Evolutionary conservation across 2,329 filamentous ascomycete species (phyloP), one percentile per base, ranked within the genome.

Genomic region (Calonectria multiphialidica): DNA sequence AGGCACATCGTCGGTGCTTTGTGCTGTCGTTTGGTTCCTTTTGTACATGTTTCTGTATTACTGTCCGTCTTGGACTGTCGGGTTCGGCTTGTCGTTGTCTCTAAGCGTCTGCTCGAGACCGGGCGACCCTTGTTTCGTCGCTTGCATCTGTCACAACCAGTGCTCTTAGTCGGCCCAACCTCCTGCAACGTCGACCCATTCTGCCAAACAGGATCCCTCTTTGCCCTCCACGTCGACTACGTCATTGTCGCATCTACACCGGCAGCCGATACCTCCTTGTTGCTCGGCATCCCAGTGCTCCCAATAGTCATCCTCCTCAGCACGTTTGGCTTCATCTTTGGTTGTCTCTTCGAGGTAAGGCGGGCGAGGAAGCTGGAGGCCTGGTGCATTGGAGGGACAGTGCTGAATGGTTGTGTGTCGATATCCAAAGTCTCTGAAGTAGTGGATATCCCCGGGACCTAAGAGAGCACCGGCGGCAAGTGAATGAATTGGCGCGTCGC

Each of bases 371-470:
- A 98, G 89, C 84, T 99, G 97, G 59, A 94, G 92, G 15, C 93
- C 92, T 0, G 96, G 97, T 3, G 97, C 97, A 81, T 99, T 99
- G 67, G 96, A 95, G 1, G 97, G 97, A 81, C 97, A 99, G 84
- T 99, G 97, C 85, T 98, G 96, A 81, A 99, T 99, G 4, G 97
- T 99, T 8, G 97, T 99, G 85, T 99, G 97, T 81, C 97, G 92
- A 86, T 99, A 99, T 68, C 97, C 97, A 85, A 98, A 96, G 83
- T 99, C 97, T 79, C 97, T 95, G 92, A 99, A 99, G 87, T 99
- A 99, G 85, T 99, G 97, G 72, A 99, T 95, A 81, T 99, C 95
- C 67, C 89, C 88, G 57, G 94, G 92, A 2, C 91, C 89, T 37
- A 99, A 90, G 18, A 99, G 92, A 40, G 93, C 94, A 77, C 97